phyloP scores from a whole-genome alignment of 2,329 filamentous ascomycete species.

The Dactylellina leptospora region DNA sequence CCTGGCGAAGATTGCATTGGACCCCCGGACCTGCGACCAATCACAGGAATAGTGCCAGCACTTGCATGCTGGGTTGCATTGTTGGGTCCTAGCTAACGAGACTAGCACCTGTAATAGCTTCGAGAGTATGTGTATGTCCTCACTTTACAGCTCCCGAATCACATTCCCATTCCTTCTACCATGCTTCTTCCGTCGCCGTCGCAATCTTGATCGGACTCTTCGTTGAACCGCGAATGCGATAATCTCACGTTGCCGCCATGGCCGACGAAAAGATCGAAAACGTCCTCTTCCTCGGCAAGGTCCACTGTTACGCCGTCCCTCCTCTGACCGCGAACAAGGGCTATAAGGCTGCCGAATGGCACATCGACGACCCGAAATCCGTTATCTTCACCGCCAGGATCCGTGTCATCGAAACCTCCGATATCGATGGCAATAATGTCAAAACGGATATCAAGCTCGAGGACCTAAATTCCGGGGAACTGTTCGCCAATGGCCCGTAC shows the following conservation, averaged over 20 bases:
- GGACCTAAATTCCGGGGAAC: slow-evolving; percentile 74
- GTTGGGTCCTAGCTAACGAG: slow-evolving; percentile 22
- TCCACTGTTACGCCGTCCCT: slow-evolving; percentile 89
- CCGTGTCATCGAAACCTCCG: slow-evolving; percentile 78
- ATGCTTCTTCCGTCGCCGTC: slow-evolving; percentile 21
- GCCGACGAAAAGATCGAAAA: slow-evolving; percentile 81
- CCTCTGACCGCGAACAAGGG: slow-evolving; percentile 80
- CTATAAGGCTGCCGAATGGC: slow-evolving; percentile 81
- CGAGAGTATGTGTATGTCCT: background rate
- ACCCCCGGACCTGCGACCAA: slow-evolving; percentile 32
- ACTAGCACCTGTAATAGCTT: slow-evolving; percentile 34
- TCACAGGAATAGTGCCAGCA: slow-evolving; percentile 47
- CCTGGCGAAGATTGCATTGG: background rate
- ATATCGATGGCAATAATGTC: slow-evolving; percentile 66
- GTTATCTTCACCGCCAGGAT: slow-evolving; percentile 86
- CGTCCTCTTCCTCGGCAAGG: slow-evolving; percentile 78
- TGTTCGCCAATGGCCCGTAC: slow-evolving; percentile 88
- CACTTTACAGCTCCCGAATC: background rate
- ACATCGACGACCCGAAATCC: slow-evolving; percentile 70
- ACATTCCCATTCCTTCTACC: slow-evolving; percentile 14
- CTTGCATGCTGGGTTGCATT: slow-evolving; percentile 48
- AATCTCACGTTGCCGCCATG: slow-evolving; percentile 50
- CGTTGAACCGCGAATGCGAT: slow-evolving; percentile 42
- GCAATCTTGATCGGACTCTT: too few species aligned
- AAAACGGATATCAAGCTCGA: slow-evolving; percentile 81